phyloP scores from a whole-genome alignment of 179 eudicot genomes.

The Carnegiea gigantea region DNA sequence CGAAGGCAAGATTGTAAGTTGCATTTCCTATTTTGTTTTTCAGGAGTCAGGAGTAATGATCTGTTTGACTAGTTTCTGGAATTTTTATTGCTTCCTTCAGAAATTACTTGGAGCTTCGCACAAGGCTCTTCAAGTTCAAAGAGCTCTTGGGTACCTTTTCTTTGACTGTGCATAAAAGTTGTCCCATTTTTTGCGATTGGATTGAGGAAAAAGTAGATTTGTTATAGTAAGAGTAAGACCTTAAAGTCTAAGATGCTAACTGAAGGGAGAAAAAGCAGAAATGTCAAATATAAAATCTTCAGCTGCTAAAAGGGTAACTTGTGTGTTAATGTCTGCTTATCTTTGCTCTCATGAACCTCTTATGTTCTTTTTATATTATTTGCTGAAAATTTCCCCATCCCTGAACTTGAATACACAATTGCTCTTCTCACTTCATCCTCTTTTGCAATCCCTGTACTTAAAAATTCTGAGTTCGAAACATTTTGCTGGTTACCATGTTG shows the following conservation, averaged over 20 bases:
- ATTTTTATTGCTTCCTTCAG: neutral
- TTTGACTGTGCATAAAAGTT: neutral
- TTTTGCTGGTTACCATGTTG: conserved; percentile 3
- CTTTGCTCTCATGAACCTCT: neutral
- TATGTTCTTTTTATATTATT: neutral
- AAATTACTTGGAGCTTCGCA: neutral
- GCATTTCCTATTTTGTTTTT: neutral
- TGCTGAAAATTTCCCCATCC: neutral
- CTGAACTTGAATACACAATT: neutral
- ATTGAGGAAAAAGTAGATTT: too few relatives aligned
- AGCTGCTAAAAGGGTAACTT: too few relatives aligned
- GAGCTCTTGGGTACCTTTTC: neutral
- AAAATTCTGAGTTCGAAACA: neutral
- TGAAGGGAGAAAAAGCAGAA: too few relatives aligned
- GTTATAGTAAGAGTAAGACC: too few relatives aligned
- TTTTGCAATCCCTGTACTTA: neutral
- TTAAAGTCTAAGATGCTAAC: too few relatives aligned
- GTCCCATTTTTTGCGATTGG: neutral
- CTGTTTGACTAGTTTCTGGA: neutral
- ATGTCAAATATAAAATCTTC: too few relatives aligned
- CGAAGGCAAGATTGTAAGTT: conserved; percentile 85
- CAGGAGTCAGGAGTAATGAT: neutral
- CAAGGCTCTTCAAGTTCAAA: neutral
- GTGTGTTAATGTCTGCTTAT: neutral
- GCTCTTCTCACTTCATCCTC: neutral